phyloP scores from a whole-genome alignment of 805 yeast genomes.

The Starmerella kuoi region DNA sequence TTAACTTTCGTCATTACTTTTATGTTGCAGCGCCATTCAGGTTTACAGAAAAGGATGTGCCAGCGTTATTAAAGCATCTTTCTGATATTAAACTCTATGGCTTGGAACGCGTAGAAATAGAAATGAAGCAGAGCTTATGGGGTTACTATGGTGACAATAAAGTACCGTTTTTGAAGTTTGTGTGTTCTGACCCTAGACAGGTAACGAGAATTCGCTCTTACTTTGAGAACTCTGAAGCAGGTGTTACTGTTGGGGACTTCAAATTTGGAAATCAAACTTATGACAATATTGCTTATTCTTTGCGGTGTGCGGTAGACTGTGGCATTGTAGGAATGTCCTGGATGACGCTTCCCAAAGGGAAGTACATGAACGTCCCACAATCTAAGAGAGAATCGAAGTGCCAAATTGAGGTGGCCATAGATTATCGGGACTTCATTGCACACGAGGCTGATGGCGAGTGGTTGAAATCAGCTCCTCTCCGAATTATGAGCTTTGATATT shows the following conservation, averaged over 20 bases:
- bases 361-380: constrained; percentile 33
- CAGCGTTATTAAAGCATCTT: constrained; percentile 29
- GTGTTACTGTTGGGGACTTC: constrained; percentile 4
- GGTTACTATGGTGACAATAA: constrained; percentile 73
- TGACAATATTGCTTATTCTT: constrained; percentile 77
- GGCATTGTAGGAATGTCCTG: constrained; percentile 91
- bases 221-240: constrained; percentile 51
- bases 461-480: constrained; percentile 83
- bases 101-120: constrained; percentile 40
- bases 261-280: constrained; percentile 37
- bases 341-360: constrained; percentile 75
- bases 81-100: background rate
- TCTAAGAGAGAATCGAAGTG: constrained; percentile 48
- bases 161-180: constrained; percentile 67
- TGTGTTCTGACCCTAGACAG: constrained; percentile 50
- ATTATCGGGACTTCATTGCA: constrained; percentile 55
- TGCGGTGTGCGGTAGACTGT: constrained; percentile 86
- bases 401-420: constrained; percentile 69
- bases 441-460: constrained; percentile 90
- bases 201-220: constrained; percentile 60
- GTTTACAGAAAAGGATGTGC: constrained; percentile 46
- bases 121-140: constrained; percentile 78
- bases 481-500: constrained; percentile 89
- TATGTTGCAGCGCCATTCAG: constrained; percentile 85
- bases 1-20: constrained; percentile 79